Evolutionary conservation across 306 rosid species (phyloP).

Genomic region (Amphicarpaea edgeworthii): DNA sequence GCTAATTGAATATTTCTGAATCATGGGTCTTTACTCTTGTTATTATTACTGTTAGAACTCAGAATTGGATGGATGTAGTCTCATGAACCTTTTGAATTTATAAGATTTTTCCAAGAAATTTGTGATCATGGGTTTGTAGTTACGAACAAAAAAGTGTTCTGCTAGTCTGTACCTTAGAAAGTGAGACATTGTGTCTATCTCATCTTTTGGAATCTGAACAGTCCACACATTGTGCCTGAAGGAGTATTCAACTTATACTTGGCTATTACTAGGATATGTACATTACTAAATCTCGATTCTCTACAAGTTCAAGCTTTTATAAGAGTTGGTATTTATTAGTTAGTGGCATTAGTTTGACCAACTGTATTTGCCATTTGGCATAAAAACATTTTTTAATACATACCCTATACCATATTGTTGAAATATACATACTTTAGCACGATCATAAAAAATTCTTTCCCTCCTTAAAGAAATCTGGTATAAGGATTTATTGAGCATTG

Average conservation of each 20-base stretch:
- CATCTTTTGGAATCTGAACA: too few relatives aligned
- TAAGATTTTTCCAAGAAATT: slow-evolving; percentile 2
- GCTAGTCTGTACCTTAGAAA: not conserved
- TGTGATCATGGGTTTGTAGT: not conserved
- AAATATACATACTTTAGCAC: not conserved
- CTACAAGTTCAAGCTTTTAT: slow-evolving; percentile 8
- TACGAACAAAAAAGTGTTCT: slow-evolving; percentile 1
- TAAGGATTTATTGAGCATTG: slow-evolving; percentile 28
- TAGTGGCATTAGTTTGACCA: slow-evolving; percentile 4
- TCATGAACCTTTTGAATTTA: not conserved
- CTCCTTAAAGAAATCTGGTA: not conserved
- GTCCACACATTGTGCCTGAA: not conserved
- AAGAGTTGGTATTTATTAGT: not conserved
- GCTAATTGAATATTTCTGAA: slow-evolving; percentile 14
- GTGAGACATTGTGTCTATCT: not conserved
- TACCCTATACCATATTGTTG: not conserved
- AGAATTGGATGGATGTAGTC: slow-evolving; percentile 15
- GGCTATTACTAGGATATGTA: not conserved
- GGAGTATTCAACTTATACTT: not conserved
- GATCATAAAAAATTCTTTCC: too few relatives aligned
- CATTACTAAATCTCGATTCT: not conserved
- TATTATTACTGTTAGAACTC: slow-evolving; percentile 14
- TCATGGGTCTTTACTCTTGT: not conserved
- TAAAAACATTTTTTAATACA: not conserved
- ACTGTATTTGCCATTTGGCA: not conserved